These are phyloP conservation scores for Heterobasidion parviporum DNA, from an alignment of 1,284 basidiomycete genomes.

Conservation along the genomic window DNA sequence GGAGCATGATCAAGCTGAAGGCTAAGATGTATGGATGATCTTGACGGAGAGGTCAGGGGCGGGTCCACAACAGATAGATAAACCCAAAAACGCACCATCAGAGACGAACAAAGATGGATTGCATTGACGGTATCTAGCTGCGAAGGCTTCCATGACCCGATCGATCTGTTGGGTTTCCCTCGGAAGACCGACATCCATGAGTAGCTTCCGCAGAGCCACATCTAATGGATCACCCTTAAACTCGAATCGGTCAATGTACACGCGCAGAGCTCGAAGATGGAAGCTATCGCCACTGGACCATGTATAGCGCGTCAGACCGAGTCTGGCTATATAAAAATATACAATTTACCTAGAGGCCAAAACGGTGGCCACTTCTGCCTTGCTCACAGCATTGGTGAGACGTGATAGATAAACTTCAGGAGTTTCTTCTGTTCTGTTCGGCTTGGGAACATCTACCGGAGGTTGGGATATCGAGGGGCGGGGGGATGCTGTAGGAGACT, in stretches of 20 bases:
- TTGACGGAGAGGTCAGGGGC: constrained; percentile 21
- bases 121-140: constrained; percentile 76
- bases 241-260: constrained; percentile 75
- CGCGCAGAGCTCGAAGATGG: constrained; percentile 61
- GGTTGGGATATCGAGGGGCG: constrained; percentile 37
- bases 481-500: constrained; percentile 32
- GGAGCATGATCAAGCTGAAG: constrained; percentile 98
- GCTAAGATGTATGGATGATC: constrained; percentile 96
- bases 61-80: background rate
- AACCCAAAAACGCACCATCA: constrained; percentile 44
- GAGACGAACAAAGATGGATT: constrained; percentile 79
- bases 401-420: constrained; percentile 64
- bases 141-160: constrained; percentile 94
- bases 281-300: constrained; percentile 60
- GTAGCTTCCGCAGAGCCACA: constrained; percentile 82
- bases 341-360: constrained; percentile 69
- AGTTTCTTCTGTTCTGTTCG: constrained; percentile 51
- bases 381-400: constrained; percentile 55
- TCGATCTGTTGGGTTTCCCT: constrained; percentile 98
- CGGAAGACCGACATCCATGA: constrained; percentile 90
- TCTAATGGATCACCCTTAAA: constrained; percentile 84
- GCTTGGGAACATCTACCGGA: constrained; percentile 39
- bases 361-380: constrained; percentile 70
- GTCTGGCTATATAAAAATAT: background rate
- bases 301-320: constrained; percentile 4